phyloP scores from a whole-genome alignment of 306 rosid genomes.

The Acacia confusa region DNA sequence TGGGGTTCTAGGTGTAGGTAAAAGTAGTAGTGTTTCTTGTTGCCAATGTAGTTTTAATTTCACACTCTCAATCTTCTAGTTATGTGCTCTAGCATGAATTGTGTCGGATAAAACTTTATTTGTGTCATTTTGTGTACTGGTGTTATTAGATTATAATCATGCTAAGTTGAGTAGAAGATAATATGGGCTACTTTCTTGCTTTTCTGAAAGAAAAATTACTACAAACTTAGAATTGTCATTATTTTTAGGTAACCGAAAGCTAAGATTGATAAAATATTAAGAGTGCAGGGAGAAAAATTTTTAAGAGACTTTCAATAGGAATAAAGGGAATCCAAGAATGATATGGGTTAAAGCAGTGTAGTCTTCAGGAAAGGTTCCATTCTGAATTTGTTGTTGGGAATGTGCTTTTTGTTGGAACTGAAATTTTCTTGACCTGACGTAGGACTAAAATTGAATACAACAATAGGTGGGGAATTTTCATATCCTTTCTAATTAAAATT shows the following conservation, averaged over 20 bases:
- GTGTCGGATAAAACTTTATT: background rate
- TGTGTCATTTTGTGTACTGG: background rate
- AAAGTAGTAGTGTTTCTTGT: conserved; percentile 6
- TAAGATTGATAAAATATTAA: background rate
- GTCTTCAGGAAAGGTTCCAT: background rate
- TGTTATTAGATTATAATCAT: background rate
- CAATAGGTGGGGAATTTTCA: conserved; percentile 3
- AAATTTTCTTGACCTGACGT: background rate
- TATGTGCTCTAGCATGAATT: background rate
- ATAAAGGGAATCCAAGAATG: background rate
- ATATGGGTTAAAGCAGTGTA: background rate
- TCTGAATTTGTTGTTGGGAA: background rate
- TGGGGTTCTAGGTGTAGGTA: too few relatives aligned
- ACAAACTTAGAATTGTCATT: background rate
- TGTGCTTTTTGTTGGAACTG: conserved; percentile 1
- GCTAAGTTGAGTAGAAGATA: background rate
- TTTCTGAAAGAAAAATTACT: background rate
- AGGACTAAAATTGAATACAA: conserved; percentile 3
- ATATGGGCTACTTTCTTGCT: background rate
- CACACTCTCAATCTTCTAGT: background rate
- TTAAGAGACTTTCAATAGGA: background rate
- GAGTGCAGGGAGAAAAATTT: background rate
- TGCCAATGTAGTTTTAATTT: conserved; percentile 7
- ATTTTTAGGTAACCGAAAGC: background rate
- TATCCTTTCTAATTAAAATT: background rate